Percentiles rank a stretch among this genome's conserved stretches.
These are phyloP conservation scores for Hyaloscypha variabilis DNA, from an alignment of 495 filamentous ascomycete species.

Conservation along the genomic window DNA sequence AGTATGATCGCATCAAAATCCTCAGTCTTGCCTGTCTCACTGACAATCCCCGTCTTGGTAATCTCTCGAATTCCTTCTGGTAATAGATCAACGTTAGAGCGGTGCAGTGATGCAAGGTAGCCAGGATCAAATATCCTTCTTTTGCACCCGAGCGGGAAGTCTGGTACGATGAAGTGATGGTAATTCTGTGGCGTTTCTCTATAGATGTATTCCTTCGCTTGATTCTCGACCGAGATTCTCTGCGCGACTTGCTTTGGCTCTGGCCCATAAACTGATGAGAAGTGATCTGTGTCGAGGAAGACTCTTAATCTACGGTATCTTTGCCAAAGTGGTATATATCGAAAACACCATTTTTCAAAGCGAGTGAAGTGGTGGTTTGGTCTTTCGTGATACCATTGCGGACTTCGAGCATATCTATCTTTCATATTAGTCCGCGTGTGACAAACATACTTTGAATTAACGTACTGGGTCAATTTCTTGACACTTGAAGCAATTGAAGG, in stretches of 20 bases:
- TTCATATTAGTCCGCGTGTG: too few relatives aligned
- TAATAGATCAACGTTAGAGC: constrained; percentile 38
- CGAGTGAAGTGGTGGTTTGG: constrained; percentile 31
- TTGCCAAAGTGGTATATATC: constrained; percentile 34
- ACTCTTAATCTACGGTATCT: constrained; percentile 32
- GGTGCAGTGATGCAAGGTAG: constrained; percentile 32
- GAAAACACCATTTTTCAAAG: constrained; percentile 32
- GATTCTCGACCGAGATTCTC: constrained; percentile 18
- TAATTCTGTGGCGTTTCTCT: constrained; percentile 42
- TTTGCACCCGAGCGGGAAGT: constrained; percentile 45
- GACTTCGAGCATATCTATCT: constrained; percentile 30
- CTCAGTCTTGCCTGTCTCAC: not conserved
- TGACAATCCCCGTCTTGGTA: constrained; percentile 28
- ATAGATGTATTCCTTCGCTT: constrained; percentile 38
- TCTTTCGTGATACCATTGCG: constrained; percentile 42
- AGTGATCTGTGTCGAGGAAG: constrained; percentile 33
- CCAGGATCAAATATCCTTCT: constrained; percentile 44
- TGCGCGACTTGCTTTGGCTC: constrained; percentile 20
- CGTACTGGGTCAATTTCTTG: constrained; percentile 36
- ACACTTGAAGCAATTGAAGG: constrained; percentile 35
- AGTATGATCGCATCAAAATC: constrained; percentile 45
- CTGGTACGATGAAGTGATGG: constrained; percentile 40
- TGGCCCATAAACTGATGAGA: constrained; percentile 33
- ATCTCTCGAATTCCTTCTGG: constrained; percentile 40
- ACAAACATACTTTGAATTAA: too few relatives aligned